These are phyloP conservation scores for Prunus dulcis DNA, from an alignment of 306 rosid species.

Conservation along the genomic window DNA sequence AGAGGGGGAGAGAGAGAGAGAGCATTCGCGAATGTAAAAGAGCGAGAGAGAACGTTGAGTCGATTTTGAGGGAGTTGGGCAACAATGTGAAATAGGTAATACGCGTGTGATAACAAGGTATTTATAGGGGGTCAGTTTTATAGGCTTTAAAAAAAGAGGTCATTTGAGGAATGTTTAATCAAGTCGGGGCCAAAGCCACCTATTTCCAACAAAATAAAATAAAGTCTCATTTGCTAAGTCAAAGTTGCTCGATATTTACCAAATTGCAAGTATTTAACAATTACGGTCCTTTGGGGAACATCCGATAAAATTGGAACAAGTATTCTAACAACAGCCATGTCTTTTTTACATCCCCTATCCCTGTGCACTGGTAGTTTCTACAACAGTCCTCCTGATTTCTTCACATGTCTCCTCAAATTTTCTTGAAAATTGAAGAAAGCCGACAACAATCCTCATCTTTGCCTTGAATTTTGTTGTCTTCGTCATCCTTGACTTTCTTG, in stretches of 20 bases:
- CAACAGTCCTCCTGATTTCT: not conserved
- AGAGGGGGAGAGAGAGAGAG: no score
- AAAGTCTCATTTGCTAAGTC: not conserved
- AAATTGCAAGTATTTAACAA: not conserved
- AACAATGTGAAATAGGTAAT: no score
- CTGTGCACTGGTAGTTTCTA: no score
- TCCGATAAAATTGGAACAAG: not conserved
- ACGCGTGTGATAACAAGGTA: no score
- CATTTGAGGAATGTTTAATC: no score
- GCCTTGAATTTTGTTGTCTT: slow-evolving; percentile 38
- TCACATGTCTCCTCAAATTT: slow-evolving; percentile 31
- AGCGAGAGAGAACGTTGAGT: no score
- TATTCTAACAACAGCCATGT: not conserved
- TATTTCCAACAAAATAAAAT: no score
- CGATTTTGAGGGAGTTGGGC: no score
- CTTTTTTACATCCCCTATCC: not conserved
- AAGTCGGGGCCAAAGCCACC: no score
- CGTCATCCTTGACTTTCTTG: slow-evolving; percentile 64
- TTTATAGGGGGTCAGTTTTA: no score
- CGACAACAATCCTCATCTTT: slow-evolving; percentile 24
- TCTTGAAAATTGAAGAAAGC: slow-evolving; percentile 38
- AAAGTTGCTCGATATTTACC: not conserved
- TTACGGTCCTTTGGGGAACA: not conserved
- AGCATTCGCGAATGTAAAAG: no score
- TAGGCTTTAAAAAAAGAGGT: no score